Base-by-base conservation (phyloP, 2,329 filamentous ascomycete genomes). In the Geosmithia flava region DNA sequence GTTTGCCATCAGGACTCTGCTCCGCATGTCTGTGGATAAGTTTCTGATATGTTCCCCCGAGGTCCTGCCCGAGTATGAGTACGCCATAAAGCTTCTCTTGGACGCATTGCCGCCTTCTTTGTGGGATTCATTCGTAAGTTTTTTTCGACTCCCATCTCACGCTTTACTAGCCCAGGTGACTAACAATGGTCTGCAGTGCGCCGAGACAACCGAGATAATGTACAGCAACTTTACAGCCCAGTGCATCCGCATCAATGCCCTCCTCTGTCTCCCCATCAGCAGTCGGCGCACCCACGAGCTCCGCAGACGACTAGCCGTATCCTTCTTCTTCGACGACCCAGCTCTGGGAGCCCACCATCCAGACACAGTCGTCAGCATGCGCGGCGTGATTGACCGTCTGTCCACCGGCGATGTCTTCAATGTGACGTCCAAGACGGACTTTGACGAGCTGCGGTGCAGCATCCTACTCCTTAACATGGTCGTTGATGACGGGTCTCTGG, bases 391-490 rank as follows among this genome's bases (percentile, higher is more conserved):
- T 47, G 53, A 67, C n/a, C 68, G 70, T 13, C 66, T 83, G 10
- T 56, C 63, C 13, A 56, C 62, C 5, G 42, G 20, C 2, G 62
- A 69, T 1, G 67, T 73, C 20, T 84, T 84, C 56, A 58, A 62
- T 20, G 66, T 83, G 53, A 69, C 62, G 3, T 67, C 68, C 16
- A 55, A 69, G 29, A 85, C 82, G 0, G 69, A 95, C 62, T 95
- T 86, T 62, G 68, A 71, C 16, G 72, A 81, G 48, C 74, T 96
- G 1, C 70, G 74, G 33, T 80, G 85, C 2, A 71, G 80, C 16
- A 69, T 86, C 3, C 66, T 74, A 3, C 74, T 94, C 19, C 74
- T 96, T 5, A 83, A 93, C 58, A 76, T 87, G 40, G 83, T 80
- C 16, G 71, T 96, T 47, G 86, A 87, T 51, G 78, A 83, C 50